Evolutionary conservation across 2,329 filamentous ascomycete species (phyloP).

Genomic region (Penicillium sp.): DNA sequence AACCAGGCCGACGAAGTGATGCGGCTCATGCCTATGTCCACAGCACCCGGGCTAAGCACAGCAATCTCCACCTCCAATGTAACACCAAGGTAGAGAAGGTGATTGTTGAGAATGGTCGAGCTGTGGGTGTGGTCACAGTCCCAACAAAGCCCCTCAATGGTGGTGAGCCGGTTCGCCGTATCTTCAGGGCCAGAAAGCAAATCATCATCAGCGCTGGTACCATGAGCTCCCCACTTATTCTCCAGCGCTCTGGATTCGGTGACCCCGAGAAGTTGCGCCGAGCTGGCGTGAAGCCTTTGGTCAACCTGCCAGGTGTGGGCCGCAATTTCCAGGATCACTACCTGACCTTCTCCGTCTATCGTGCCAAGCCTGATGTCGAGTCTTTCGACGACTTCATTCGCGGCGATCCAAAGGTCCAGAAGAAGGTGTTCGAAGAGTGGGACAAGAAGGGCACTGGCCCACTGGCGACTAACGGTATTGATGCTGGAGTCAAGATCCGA

Average conservation of each 20-base stretch:
- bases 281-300: conserved; percentile 67
- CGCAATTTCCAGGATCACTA: conserved; percentile 79
- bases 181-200: conserved; percentile 70
- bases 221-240: conserved; percentile 71
- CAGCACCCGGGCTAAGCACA: conserved; percentile 68
- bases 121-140: conserved; percentile 71
- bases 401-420: conserved; percentile 72
- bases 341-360: conserved; percentile 69
- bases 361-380: conserved; percentile 74
- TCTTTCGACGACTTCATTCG: conserved; percentile 80
- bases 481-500: conserved; percentile 76
- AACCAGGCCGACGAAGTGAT: conserved; percentile 72
- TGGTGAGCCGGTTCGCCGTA: conserved; percentile 53
- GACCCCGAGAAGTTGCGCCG: conserved; percentile 71
- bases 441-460: conserved; percentile 77
- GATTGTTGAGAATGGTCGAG: conserved; percentile 70
- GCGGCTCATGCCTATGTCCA: conserved; percentile 78
- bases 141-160: conserved; percentile 69
- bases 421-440: conserved; percentile 76
- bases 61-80: conserved; percentile 70
- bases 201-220: conserved; percentile 74
- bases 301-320: conserved; percentile 72
- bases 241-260: conserved; percentile 74
- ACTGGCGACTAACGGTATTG: conserved; percentile 75
- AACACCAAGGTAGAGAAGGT: conserved; percentile 80